phyloP scores from a whole-genome alignment of 2,329 filamentous ascomycete genomes.

The Orbilia ellipsospora region DNA sequence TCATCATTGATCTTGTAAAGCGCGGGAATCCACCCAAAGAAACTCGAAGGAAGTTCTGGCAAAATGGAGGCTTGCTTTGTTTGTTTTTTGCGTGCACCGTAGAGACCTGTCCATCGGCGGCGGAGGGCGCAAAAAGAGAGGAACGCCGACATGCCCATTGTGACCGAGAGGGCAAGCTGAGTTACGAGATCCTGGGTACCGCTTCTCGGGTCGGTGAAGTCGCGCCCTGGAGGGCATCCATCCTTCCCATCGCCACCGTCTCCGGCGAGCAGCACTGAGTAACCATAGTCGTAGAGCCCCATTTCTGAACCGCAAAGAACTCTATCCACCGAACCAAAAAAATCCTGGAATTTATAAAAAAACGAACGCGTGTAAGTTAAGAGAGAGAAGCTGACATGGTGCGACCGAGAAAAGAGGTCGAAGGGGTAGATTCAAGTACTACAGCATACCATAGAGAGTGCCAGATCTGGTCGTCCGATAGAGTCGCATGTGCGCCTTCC shows the following conservation, averaged over 20 bases:
- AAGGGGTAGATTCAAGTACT: constrained; percentile 17
- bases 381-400: constrained; percentile 29
- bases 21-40: constrained; percentile 92
- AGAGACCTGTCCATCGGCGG: constrained; percentile 90
- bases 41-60: constrained; percentile 81
- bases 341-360: constrained; percentile 16
- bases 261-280: constrained; percentile 45
- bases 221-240: constrained; percentile 56
- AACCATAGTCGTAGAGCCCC: constrained; percentile 52
- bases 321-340: background rate
- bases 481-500: constrained; percentile 43
- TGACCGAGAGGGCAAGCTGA: constrained; percentile 78
- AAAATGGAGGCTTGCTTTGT: constrained; percentile 70
- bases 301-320: constrained; percentile 7
- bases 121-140: constrained; percentile 83
- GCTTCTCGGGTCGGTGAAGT: constrained; percentile 61
- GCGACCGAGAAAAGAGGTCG: constrained; percentile 9
- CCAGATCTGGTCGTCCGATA: background rate
- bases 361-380: constrained; percentile 1
- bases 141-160: constrained; percentile 77
- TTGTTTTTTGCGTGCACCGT: constrained; percentile 85
- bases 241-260: constrained; percentile 30
- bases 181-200: constrained; percentile 64
- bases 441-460: constrained; percentile 6
- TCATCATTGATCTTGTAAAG: constrained; percentile 87